Evolutionary conservation across 2,329 filamentous ascomycete genomes (phyloP).

Genomic region (Pestalotiopsis sp.): DNA sequence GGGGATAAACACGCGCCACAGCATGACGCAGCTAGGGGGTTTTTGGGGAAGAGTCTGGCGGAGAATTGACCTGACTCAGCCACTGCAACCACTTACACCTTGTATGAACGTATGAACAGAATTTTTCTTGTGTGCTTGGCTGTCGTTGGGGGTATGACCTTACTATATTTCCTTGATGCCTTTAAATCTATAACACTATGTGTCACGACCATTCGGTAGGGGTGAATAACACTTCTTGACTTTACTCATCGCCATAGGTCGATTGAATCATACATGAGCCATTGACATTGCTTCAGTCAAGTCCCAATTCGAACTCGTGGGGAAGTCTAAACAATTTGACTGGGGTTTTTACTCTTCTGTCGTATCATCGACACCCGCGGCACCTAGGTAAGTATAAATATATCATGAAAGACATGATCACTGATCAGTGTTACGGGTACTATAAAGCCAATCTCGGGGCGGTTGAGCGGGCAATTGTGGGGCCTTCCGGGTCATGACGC

Average conservation of each 20-base stretch:
- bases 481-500: background rate
- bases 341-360: too few relatives aligned
- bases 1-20: constrained; percentile 7
- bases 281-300: too few relatives aligned
- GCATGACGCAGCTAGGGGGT: constrained; percentile 12
- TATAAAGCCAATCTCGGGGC: background rate
- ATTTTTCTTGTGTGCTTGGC: background rate
- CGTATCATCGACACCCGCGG: too few relatives aligned
- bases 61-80: background rate
- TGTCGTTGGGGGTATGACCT: background rate
- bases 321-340: too few relatives aligned
- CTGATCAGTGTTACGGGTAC: background rate
- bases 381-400: background rate
- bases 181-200: background rate
- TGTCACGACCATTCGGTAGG: too few relatives aligned
- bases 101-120: background rate
- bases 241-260: too few relatives aligned
- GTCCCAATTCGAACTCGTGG: too few relatives aligned
- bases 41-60: too few relatives aligned
- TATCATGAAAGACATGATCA: background rate
- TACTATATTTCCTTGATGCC: background rate
- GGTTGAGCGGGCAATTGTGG: background rate
- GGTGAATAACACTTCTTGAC: too few relatives aligned
- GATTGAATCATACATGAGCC: too few relatives aligned
- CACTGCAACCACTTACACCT: background rate